Evolutionary conservation across 1,284 basidiomycete species (phyloP), one percentile per base, ranked within the genome.

Genomic region (Naganishia cerealis): DNA sequence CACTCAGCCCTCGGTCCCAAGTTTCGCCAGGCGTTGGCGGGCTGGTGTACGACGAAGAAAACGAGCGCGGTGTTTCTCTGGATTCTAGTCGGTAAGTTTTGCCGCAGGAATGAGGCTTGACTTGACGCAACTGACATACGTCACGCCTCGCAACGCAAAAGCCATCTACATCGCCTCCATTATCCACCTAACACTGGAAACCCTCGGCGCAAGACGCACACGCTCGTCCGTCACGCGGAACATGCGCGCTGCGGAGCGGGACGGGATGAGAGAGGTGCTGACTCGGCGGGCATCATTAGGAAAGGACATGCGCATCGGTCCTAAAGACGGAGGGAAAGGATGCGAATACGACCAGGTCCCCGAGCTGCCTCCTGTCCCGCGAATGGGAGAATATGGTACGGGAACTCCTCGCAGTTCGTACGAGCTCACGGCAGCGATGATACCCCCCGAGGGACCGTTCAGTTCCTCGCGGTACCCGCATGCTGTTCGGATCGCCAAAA

Each of bases 1-100:
- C 82, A 90, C 75, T 85, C 86, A 1, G 82, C 83, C 33, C 83
- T 85, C n/a, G 90, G 90, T 10, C 84, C 88, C 58, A 84, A 81
- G 66, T 95, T 88, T 78, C 85, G 85, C 73, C 83, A 84, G 13
- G 90, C 83, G 8, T 82, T 95, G 7, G 78, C 83, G 13, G 86
- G 88, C 0, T 94, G 90, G 89, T 95, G 92, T 79, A 86, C 84
- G 71, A 94, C 92, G 8, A 94, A 94, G 82, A 92, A 91, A 75
- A 92, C 92, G 3, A 90, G 85, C 0, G 86, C 86, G 8, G 86
- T 93, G 65, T 94, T 95, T 80, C 89, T 92, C 77, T 94, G 92
- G 92, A 16, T 69, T 12, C 21, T 66, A 29, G 16, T 69, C n/a
- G 56, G 67, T 66, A 13, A 55, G 59, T 65, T 58, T 59, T 68